Conservation (phyloP, 2,329 filamentous ascomycete genomes). For the Botrytis medusae region DNA sequence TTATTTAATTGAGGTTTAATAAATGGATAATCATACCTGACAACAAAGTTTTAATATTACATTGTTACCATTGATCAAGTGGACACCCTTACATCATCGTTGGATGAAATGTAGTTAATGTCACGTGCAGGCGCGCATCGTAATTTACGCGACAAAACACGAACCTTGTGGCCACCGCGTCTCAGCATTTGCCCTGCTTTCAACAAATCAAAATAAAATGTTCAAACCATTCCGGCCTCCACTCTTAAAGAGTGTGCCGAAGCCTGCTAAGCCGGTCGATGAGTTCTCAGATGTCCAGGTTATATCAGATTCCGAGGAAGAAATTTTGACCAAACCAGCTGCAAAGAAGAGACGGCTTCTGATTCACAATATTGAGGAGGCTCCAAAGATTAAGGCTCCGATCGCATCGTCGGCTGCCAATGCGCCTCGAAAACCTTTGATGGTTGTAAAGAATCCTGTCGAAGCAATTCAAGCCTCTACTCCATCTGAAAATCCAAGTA, state of each 20-base stretch:
- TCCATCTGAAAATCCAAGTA: constrained; percentile 9
- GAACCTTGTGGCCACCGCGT: constrained; percentile 12
- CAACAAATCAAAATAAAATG: constrained; percentile 30
- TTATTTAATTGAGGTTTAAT: constrained; percentile 4
- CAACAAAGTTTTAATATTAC: not conserved
- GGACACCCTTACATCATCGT: not conserved
- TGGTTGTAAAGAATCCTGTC: constrained; percentile 33
- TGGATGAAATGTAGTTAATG: not conserved
- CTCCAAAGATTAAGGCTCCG: constrained; percentile 25
- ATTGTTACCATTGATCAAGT: not conserved
- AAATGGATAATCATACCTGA: constrained; percentile 1
- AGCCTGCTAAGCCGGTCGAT: constrained; percentile 27
- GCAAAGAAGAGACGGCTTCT: constrained; percentile 35
- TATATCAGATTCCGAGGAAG: constrained; percentile 26
- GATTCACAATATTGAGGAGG: constrained; percentile 34
- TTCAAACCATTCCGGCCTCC: constrained; percentile 41
- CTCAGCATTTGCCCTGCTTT: not conserved
- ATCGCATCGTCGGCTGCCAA: constrained; percentile 28
- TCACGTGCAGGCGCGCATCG: constrained; percentile 5
- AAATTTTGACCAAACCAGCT: constrained; percentile 27
- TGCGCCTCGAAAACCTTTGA: constrained; percentile 38
- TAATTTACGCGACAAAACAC: not conserved
- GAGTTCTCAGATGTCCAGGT: constrained; percentile 23
- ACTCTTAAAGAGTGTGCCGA: constrained; percentile 30
- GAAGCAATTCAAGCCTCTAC: constrained; percentile 24